Conservation (phyloP, 805 yeast genomes). For the Starmera dryadoides region DNA sequence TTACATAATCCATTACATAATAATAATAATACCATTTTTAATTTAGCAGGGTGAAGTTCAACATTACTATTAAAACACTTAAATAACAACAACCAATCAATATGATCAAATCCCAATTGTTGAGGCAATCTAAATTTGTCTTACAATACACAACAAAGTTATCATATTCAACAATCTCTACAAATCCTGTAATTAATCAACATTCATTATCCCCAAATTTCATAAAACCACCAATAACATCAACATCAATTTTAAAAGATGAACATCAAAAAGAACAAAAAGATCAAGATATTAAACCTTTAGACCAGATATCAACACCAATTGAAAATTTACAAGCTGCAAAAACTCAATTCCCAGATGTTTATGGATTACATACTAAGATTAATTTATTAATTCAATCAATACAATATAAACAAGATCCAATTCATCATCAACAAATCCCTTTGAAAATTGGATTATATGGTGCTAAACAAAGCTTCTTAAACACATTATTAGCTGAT, state of each 20-base stretch:
- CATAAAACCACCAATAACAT: not conserved
- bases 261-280: not conserved
- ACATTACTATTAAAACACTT: too few relatives aligned
- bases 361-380: conserved; percentile 18
- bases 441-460: conserved; percentile 24
- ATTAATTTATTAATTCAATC: conserved; percentile 13
- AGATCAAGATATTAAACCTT: conserved; percentile 3
- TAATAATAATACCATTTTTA: too few relatives aligned
- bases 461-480: conserved; percentile 14
- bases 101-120: not conserved
- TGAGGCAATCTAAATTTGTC: not conserved
- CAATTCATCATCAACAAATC: too few relatives aligned
- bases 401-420: conserved; percentile 3
- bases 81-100: too few relatives aligned
- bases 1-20: too few relatives aligned
- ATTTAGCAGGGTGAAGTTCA: too few relatives aligned
- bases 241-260: conserved; percentile 1
- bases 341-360: conserved; percentile 14
- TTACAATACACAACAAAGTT: not conserved
- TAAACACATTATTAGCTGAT: conserved; percentile 23
- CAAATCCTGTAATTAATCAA: not conserved
- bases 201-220: not conserved
- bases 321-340: conserved; percentile 8
- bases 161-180: not conserved
- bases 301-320: conserved; percentile 3